Evolutionary conservation across 2,329 filamentous ascomycete genomes (phyloP).

Genomic region (Cladosporium sp.): DNA sequence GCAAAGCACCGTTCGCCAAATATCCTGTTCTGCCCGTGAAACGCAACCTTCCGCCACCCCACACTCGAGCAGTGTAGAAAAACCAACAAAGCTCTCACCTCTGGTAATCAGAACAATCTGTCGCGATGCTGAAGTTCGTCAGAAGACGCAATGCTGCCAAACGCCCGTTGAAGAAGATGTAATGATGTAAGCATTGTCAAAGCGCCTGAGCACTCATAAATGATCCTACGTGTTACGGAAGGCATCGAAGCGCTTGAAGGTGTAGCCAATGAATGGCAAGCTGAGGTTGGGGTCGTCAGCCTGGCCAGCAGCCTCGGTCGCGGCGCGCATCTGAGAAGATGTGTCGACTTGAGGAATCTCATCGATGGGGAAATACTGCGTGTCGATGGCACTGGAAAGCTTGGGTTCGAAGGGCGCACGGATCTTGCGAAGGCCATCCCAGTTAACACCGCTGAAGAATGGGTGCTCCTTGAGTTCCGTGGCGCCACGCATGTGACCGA

Average conservation of each 20-base stretch:
- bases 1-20: neutral
- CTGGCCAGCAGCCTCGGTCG: conserved; percentile 70
- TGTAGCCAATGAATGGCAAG: conserved; percentile 93
- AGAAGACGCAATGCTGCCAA: conserved; percentile 6
- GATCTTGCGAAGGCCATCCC: conserved; percentile 88
- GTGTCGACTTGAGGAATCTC: conserved; percentile 98
- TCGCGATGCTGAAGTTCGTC: neutral
- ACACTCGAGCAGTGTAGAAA: neutral
- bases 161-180: neutral
- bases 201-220: neutral
- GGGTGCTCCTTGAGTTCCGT: conserved; percentile 90
- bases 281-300: conserved; percentile 87
- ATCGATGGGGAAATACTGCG: conserved; percentile 97
- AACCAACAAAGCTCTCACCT: neutral
- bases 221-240: conserved; percentile 46
- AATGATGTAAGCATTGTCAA: neutral
- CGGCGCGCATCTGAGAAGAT: conserved; percentile 79
- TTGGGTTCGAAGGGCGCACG: conserved; percentile 95
- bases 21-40: conserved; percentile 7
- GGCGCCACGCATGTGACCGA: conserved; percentile 78
- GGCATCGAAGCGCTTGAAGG: conserved; percentile 92
- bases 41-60: neutral
- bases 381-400: conserved; percentile 89
- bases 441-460: conserved; percentile 97
- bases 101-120: neutral